Base-by-base conservation (phyloP, 2,329 filamentous ascomycete species). In the Trichoderma sp. region DNA sequence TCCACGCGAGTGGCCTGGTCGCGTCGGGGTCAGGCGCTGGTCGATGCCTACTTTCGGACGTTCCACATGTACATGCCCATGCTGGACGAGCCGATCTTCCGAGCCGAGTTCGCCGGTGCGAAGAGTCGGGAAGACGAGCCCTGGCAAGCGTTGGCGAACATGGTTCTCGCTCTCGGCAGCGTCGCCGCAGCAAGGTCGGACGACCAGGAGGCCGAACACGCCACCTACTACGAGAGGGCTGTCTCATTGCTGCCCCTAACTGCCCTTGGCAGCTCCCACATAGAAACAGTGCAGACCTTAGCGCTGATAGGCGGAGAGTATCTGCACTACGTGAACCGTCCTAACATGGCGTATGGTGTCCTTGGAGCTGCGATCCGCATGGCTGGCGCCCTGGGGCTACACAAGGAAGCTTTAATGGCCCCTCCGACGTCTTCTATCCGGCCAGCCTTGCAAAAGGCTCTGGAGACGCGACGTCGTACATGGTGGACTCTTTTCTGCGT, bases 401-500 rank as follows among this genome's bases (percentile, higher is more conserved):
- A 95, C 81, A 88, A 92, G 72, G 93, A 94, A 84, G 6, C 3
- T 18, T 8, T 41, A 14, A 41, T 14, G 38, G 38, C 38, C 38
- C 6, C 38, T 41, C 38, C 38, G 14, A 6, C 38, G 38, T 41
- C 38, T 41, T 41, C 38, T 41, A 41, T 41, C 16, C 80, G 80
- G 11, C 8, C 27, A 29, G 27, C n/a, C n/a, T 29, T 18, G 16
- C 24, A n/a, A 24, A 63, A 35, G 8, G 16, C 16, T 6, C 16
- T 24, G 8, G 75, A 76, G 29, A 65, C 65, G 2, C 50, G 71
- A 31, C 53, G 65, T 27, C 59, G 75, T 21, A 93, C 93, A 5
- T 95, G 93, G 93, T 94, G 93, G 93, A 92, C 89, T 69, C 83
- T 94, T 6, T 92, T 93, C 82, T 93, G 92, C 80, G 86, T 95